Evolutionary conservation across 306 rosid species (phyloP), one percentile per base, ranked within the genome.

Genomic region (Fagus sylvatica): DNA sequence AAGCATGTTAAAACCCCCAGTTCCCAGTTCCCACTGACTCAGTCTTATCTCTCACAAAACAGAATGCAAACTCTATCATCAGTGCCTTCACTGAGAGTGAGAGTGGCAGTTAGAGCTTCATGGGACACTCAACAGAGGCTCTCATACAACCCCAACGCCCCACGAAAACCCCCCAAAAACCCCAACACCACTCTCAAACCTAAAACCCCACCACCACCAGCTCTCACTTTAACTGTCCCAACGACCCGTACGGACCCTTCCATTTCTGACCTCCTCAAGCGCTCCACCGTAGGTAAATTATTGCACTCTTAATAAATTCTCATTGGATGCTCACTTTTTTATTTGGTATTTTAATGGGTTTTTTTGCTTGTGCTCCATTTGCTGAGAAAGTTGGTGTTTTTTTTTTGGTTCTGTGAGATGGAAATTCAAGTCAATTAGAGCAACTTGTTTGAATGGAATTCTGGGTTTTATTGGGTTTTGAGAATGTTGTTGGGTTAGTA

Each of bases 91-190:
- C 6, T 82, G 83, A 61, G 74, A 48, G 78, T 82, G 83, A 61
- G 75, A 41, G 78, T 87, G 1, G 49, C 15, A 32, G 71, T 65
- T n/a, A 80, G 80, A 80, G 96, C 86, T 79, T 90, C 98, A 32
- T 88, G 85, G 90, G 98, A 95, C 81, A 89, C 92, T 1, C 86
- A 88, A 9, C 97, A 87, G 57, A 84, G 89, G 74, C 82, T 82
- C 17, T 51, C 97, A 1, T 95, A 95, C 86, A 95, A 95, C 62
- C 98, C 87, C 60, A 92, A 95, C 30, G 93, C 97, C 65, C 98
- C 98, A 1, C 83, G 91, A 85, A 92, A 89, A 78, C 82, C 72
- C 64, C 76, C 74, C 69, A 81, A 88, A 83, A 87, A 83, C 49
- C 16, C 77, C 39, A 53, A n/a, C 40, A 36, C 75, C 56, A 19